Percentiles rank a stretch among this genome's conserved stretches.
These are phyloP conservation scores for Wickerhamomyces chaumierensis DNA, from an alignment of 805 yeast genomes.

Conservation along the genomic window DNA sequence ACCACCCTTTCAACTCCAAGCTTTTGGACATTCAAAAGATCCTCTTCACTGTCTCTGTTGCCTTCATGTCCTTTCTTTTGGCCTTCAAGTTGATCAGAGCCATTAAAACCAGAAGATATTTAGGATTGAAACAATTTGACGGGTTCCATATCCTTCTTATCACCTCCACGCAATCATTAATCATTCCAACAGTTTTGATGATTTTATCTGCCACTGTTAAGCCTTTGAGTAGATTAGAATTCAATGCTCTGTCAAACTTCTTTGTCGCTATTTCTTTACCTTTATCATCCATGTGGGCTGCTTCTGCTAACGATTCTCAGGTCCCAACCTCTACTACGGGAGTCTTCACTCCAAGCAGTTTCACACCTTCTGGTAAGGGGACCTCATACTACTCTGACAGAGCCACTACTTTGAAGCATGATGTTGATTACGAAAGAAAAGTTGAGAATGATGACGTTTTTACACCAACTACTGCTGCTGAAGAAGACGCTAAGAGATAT, in stretches of 20 bases:
- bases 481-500: constrained; percentile 23
- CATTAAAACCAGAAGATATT: constrained; percentile 53
- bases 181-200: constrained; percentile 64
- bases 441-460: constrained; percentile 12
- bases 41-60: constrained; percentile 58
- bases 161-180: constrained; percentile 72
- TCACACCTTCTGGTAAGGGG: constrained; percentile 8
- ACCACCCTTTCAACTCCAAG: constrained; percentile 21
- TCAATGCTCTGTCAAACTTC: constrained; percentile 44
- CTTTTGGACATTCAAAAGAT: constrained; percentile 44
- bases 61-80: constrained; percentile 49
- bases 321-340: constrained; percentile 25
- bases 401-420: constrained; percentile 6
- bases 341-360: not conserved
- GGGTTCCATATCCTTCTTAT: constrained; percentile 71
- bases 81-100: constrained; percentile 58
- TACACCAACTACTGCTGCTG: constrained; percentile 25
- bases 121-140: constrained; percentile 79
- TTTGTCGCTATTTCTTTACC: constrained; percentile 69
- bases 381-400: constrained; percentile 11
- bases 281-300: constrained; percentile 82
- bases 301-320: constrained; percentile 43
- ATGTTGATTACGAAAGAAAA: not conserved
- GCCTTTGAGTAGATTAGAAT: constrained; percentile 23
- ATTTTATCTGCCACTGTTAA: constrained; percentile 38